phyloP scores from a whole-genome alignment of 176 grass and related monocot genomes.

The Stipa capillata region DNA sequence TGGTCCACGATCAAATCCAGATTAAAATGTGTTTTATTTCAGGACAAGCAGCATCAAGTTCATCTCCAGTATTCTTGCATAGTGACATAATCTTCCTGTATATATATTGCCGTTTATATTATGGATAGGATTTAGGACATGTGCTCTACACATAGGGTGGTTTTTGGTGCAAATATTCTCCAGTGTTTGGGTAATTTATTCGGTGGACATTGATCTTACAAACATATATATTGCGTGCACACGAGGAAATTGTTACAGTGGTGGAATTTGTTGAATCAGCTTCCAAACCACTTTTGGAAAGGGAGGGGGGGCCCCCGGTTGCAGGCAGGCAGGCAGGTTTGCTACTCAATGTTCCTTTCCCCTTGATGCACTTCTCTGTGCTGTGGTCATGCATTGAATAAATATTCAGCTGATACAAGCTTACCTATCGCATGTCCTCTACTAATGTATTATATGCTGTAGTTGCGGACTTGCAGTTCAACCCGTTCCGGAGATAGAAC shows the following conservation, averaged over 20 bases:
- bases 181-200: not conserved
- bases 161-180: not conserved
- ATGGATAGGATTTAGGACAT: not conserved
- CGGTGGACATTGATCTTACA: too few species aligned
- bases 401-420: too few species aligned
- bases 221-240: too few species aligned
- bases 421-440: too few species aligned
- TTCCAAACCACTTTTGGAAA: conserved; percentile 18
- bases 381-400: too few species aligned
- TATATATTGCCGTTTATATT: too few species aligned
- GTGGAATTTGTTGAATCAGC: not conserved
- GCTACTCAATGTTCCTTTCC: not conserved
- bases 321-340: not conserved
- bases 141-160: not conserved
- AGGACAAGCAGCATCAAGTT: not conserved
- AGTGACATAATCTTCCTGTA: too few species aligned
- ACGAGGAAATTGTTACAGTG: not conserved
- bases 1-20: too few species aligned
- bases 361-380: not conserved
- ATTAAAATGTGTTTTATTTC: too few species aligned
- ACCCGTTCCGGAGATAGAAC: too few species aligned
- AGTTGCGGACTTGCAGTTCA: too few species aligned
- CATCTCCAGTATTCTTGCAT: not conserved
- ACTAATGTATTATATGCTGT: too few species aligned
- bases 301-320: not conserved